phyloP scores from a whole-genome alignment of 1,284 basidiomycete genomes.

The Ceratobasidium sp. region DNA sequence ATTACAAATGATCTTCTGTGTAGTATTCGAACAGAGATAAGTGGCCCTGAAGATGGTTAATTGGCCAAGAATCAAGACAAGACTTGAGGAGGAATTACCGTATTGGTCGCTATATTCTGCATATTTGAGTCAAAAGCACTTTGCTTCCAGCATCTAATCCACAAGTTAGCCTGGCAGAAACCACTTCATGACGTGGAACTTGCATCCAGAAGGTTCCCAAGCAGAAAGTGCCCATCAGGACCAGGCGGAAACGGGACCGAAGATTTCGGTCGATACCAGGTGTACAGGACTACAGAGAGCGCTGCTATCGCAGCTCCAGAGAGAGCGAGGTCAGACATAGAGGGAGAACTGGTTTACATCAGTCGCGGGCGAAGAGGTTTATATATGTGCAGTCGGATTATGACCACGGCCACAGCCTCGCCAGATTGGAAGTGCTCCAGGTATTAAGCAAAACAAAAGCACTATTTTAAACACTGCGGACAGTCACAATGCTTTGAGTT shows the following conservation, averaged over 20 bases:
- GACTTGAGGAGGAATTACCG: background rate
- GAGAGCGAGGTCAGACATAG: conserved; percentile 4
- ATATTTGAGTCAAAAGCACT: conserved; percentile 1
- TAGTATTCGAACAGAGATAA: conserved; percentile 29
- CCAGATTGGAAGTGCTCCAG: background rate
- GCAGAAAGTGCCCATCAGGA: conserved; percentile 2
- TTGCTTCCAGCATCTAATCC: background rate
- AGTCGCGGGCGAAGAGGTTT: background rate
- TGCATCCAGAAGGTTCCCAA: conserved; percentile 15
- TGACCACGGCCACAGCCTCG: background rate
- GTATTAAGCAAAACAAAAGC: background rate
- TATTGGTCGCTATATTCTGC: conserved; percentile 6
- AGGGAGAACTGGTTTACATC: background rate
- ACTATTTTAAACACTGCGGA: background rate
- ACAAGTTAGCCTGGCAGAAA: background rate
- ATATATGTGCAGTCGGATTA: background rate
- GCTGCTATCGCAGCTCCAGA: background rate
- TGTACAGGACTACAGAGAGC: background rate
- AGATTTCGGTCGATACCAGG: background rate
- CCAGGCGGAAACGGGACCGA: conserved; percentile 29
- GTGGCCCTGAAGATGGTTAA: background rate
- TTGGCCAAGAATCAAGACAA: background rate
- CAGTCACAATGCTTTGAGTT: too few relatives aligned
- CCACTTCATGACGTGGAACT: background rate
- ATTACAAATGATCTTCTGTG: conserved; percentile 5